Evolutionary conservation across 306 rosid species (phyloP), one percentile per base, ranked within the genome.

Genomic region (Corylus heterophylla): DNA sequence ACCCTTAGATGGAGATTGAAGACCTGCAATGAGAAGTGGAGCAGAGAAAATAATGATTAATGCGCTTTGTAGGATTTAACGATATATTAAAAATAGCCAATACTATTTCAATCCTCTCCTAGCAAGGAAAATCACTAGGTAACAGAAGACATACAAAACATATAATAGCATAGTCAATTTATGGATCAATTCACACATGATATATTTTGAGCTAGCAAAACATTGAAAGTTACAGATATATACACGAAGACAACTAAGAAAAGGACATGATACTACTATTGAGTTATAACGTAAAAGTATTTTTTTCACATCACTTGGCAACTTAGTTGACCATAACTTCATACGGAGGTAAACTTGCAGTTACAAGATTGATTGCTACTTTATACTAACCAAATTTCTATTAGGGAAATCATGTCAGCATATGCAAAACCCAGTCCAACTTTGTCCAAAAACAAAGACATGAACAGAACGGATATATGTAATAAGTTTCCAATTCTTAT

Each of bases 11-110:
- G 94, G 85, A 80, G 85, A 78, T 54, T 50, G 90, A 64, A 61
- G 74, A 73, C 90, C 97, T 92, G 94, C 88, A 70, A 79, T 74
- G 73, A 66, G 61, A 25, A 77, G 35, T 7, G 73, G 70, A 47
- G 80, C 67, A 73, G 29, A 61, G 67, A 22, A 51, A 48, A 44
- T 80, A 56, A 81, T 55, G 12, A 63, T n/a, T 61, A n/a, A 64
- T 52, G 17, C 64, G 35, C 73, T 61, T 79, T 79, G 8, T 37
- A 31, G 68, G 72, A 78, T 56, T 51, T 67, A 69, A 48, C 70
- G 12, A 12, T 37, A 29, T 8, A 17, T 39, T 17, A 67, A 4
- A 48, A 5, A 49, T 42, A 74, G 25, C 78, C 72, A 68, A 67
- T 31, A 68, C 42, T n/a, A 37, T 56, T 22, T 47, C 52, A 69